A percentile compares a stretch with the other conserved stretches of the same genome.
Evolutionary conservation across 2,329 filamentous ascomycete species (phyloP).

Genomic region (Pseudogymnoascus sp.): DNA sequence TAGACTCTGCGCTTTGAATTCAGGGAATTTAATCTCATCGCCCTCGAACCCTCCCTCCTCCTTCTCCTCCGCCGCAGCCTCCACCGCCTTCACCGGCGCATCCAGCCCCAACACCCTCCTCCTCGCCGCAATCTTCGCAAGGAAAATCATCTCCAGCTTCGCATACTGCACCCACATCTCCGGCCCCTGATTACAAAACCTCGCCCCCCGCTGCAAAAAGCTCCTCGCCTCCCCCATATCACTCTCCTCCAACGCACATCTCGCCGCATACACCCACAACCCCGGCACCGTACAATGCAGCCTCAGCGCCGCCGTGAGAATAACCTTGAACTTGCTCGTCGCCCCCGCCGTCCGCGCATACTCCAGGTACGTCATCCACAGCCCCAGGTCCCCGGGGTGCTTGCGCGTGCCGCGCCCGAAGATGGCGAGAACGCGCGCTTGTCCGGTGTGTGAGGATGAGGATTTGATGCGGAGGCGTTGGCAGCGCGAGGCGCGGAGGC

Average conservation of each 20-base stretch:
- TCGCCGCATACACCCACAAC: conserved; percentile 78
- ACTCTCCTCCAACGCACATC: conserved; percentile 69
- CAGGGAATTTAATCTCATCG: conserved; percentile 49
- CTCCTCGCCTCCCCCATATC: conserved; percentile 81
- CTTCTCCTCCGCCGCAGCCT: conserved; percentile 37
- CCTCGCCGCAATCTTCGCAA: conserved; percentile 70
- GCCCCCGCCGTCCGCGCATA: conserved; percentile 65
- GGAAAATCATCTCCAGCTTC: conserved; percentile 85
- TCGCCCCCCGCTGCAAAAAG: conserved; percentile 80
- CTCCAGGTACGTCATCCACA: conserved; percentile 88
- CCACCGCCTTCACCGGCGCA: conserved; percentile 32
- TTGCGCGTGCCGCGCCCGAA: conserved; percentile 79
- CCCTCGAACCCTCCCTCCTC: conserved; percentile 28
- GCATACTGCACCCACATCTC: conserved; percentile 84
- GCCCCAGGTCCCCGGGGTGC: conserved; percentile 68
- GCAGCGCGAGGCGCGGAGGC: conserved; percentile 73
- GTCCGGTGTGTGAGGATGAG: conserved; percentile 58
- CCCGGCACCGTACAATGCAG: conserved; percentile 77
- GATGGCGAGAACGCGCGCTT: conserved; percentile 79
- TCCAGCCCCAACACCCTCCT: conserved; percentile 60
- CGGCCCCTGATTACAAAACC: conserved; percentile 73
- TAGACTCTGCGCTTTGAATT: conserved; percentile 33
- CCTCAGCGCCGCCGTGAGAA: conserved; percentile 62
- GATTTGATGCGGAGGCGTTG: conserved; percentile 68
- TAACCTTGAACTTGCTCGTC: conserved; percentile 55